A percentile compares a stretch with the other conserved stretches of the same genome.
Conservation (phyloP, 2,329 filamentous ascomycete genomes). For the Aspergillus sp. region DNA sequence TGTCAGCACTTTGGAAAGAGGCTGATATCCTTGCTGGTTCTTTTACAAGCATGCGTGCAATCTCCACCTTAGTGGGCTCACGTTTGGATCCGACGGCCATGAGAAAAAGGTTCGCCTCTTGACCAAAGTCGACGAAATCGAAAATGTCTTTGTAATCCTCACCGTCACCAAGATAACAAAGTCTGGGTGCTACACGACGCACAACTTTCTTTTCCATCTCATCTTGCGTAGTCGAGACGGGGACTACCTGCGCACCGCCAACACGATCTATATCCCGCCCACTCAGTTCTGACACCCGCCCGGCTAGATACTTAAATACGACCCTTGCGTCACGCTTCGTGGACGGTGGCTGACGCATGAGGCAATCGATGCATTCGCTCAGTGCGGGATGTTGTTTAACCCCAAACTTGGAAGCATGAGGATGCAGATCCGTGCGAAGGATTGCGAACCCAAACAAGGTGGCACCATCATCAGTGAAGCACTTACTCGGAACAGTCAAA, state of each 20-base stretch:
- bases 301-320: slow-evolving; percentile 82
- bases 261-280: slow-evolving; percentile 62
- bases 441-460: slow-evolving; percentile 79
- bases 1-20: slow-evolving; percentile 76
- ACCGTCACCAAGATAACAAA: slow-evolving; percentile 76
- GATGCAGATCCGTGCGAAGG: slow-evolving; percentile 71
- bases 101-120: slow-evolving; percentile 83
- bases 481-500: slow-evolving; percentile 72
- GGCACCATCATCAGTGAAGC: slow-evolving; percentile 78
- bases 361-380: slow-evolving; percentile 69
- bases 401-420: slow-evolving; percentile 82
- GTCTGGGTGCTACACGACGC: slow-evolving; percentile 66
- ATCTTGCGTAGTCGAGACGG: slow-evolving; percentile 51
- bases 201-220: slow-evolving; percentile 48
- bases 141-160: slow-evolving; percentile 85
- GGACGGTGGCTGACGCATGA: slow-evolving; percentile 72
- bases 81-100: slow-evolving; percentile 86
- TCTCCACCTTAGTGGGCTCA: slow-evolving; percentile 83
- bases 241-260: slow-evolving; percentile 69
- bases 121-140: slow-evolving; percentile 93
- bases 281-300: slow-evolving; percentile 72
- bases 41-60: slow-evolving; percentile 78
- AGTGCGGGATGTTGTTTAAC: slow-evolving; percentile 82
- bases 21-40: slow-evolving; percentile 82
- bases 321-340: slow-evolving; percentile 66